A percentile compares a stretch with the other conserved stretches of the same genome.
Evolutionary conservation across 306 rosid genomes (phyloP).

Genomic region (Citrullus colocynthis): DNA sequence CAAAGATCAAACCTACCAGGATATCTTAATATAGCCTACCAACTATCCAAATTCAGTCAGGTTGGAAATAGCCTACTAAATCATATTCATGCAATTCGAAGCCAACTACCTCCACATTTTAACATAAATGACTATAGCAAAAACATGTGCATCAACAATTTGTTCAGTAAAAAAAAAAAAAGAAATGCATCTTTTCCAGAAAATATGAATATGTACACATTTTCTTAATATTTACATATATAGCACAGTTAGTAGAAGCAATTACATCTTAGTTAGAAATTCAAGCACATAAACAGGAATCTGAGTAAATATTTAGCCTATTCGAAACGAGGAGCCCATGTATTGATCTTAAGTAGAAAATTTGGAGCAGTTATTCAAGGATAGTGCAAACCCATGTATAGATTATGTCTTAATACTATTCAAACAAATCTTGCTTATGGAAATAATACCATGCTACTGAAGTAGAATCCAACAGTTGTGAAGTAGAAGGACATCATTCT

Average conservation of each 20-base stretch:
- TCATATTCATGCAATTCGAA: neutral
- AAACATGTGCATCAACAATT: neutral
- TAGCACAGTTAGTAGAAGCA: neutral
- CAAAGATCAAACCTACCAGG: neutral
- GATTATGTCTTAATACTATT: neutral
- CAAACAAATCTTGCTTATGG: neutral
- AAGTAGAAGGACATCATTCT: slow-evolving; percentile 96
- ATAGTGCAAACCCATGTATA: neutral
- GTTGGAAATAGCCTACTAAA: neutral
- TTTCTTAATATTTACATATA: neutral
- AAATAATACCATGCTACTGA: slow-evolving; percentile 67
- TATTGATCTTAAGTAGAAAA: neutral
- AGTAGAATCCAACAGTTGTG: slow-evolving; percentile 98
- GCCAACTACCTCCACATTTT: neutral
- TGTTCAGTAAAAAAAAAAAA: neutral
- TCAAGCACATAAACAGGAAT: neutral
- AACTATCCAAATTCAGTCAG: neutral
- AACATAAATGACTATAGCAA: neutral
- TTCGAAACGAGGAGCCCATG: neutral
- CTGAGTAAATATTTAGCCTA: neutral
- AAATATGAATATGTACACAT: neutral
- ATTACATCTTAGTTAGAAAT: neutral
- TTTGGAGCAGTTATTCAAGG: neutral
- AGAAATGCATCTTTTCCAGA: neutral
- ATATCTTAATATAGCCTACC: neutral